Base-by-base conservation (phyloP, 2,329 filamentous ascomycete species). In the Sporothrix pseudoabietina region DNA sequence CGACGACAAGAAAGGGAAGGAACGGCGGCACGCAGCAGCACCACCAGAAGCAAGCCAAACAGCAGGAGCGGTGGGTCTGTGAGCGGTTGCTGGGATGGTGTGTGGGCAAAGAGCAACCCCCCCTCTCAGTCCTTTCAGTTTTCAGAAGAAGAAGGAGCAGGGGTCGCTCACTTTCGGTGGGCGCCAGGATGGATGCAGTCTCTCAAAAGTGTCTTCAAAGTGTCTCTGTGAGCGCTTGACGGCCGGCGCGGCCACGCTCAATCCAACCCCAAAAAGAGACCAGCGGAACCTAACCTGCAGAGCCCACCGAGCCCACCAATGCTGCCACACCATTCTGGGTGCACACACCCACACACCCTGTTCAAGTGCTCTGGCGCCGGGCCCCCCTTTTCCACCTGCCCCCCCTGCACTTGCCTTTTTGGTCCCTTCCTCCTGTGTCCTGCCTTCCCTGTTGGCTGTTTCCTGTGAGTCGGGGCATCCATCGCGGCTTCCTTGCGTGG, bases 371-470 rank as follows among this genome's bases (percentile, higher is more conserved):
- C 65, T 54, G 66, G 66, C 66, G 47, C 66, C 66, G 63, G 61
- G 41, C 47, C 32, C 41, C 70, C 52, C 47, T 49, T 73, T 70
- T 39, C 63, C 10, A 22, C 65, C 63, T 72, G 35, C 10, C 41
- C 59, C 68, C 30, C 65, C 68, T 71, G 70, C 59, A 55, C 73
- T 69, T 71, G 35, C 69, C 59, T 57, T 59, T 70, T 71, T 71
- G 41, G 63, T 71, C 59, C 4, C 26, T 9, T 32, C 61, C 54
- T 55, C 35, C 69, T 71, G 54, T 49, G 16, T 54, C 10, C 61
- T 35, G 14, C 22, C 39, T 47, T 69, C 39, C 69, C 41, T 57
- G 69, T 49, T 44, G 41, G 59, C 30, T 65, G 59, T 32, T 68
- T 61, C 32, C 57, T 61, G 44, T 49, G 63, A 68, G 44, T n/a